phyloP scores from a whole-genome alignment of 208 protist genomes.

The Vickermania spadyakhi region DNA sequence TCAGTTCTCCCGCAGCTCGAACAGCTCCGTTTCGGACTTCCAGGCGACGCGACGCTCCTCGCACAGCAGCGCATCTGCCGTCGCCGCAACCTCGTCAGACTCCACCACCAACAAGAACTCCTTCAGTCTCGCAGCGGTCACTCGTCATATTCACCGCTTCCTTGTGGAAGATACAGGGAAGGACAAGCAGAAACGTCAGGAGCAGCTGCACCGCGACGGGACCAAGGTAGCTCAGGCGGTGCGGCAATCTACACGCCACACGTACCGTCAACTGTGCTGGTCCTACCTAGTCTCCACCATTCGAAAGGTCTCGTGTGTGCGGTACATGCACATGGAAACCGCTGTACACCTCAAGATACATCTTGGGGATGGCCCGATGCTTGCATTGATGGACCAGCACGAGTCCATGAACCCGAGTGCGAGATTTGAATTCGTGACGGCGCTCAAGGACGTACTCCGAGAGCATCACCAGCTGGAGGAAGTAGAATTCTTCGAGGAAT shows the following conservation, averaged over 20 bases:
- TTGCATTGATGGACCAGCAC: constrained; percentile 72
- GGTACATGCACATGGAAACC: constrained; percentile 85
- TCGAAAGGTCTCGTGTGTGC: constrained; percentile 39
- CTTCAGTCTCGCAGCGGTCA: constrained; percentile 44
- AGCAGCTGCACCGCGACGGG: constrained; percentile 53
- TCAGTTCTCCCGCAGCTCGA: not conserved
- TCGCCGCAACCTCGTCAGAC: not conserved
- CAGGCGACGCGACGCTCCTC: not conserved
- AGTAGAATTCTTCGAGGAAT: constrained; percentile 56
- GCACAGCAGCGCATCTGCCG: too few relatives aligned
- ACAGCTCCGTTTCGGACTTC: not conserved
- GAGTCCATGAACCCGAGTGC: constrained; percentile 82
- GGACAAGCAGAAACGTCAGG: constrained; percentile 10
- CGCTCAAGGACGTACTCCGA: constrained; percentile 48
- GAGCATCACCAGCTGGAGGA: constrained; percentile 16
- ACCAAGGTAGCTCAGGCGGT: constrained; percentile 74
- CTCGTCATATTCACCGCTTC: constrained; percentile 60
- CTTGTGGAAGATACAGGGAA: constrained; percentile 23
- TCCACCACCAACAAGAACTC: constrained; percentile 9
- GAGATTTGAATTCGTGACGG: constrained; percentile 53
- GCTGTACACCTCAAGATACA: constrained; percentile 59
- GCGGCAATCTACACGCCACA: constrained; percentile 56
- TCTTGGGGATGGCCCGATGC: constrained; percentile 62
- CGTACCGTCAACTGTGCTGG: constrained; percentile 69
- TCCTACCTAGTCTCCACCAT: constrained; percentile 44